Percentiles rank a stretch among this genome's conserved stretches.
Evolutionary conservation across 768 basidiomycete species (phyloP).

Genomic region (Trametes villosa): DNA sequence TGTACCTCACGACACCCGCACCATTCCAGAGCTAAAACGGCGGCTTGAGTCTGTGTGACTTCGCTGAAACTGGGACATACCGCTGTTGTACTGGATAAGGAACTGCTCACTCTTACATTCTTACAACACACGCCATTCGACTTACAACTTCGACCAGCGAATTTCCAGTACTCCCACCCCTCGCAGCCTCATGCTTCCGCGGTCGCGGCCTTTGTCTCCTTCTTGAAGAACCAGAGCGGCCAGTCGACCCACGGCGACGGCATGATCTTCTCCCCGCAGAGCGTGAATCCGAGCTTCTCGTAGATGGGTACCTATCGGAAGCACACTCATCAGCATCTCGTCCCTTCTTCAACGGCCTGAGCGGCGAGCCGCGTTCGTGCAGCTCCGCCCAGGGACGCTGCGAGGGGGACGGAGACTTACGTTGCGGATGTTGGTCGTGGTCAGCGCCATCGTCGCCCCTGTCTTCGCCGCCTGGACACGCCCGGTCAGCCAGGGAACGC

Average conservation of each 20-base stretch:
- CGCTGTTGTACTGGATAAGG: too few species aligned
- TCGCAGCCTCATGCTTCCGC: background rate
- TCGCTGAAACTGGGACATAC: too few species aligned
- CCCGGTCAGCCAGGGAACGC: background rate
- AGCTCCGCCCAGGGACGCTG: too few species aligned
- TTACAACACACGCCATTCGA: background rate
- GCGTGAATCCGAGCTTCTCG: slow-evolving; percentile 22
- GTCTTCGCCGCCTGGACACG: slow-evolving; percentile 14
- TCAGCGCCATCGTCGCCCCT: slow-evolving; percentile 8
- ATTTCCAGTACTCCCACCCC: background rate
- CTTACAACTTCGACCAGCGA: background rate
- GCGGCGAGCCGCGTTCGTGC: too few species aligned
- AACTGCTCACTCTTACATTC: too few species aligned
- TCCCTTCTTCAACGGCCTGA: too few species aligned
- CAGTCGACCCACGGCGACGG: slow-evolving; percentile 27
- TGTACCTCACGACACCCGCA: too few species aligned
- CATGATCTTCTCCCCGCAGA: slow-evolving; percentile 16
- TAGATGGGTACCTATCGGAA: slow-evolving; percentile 19
- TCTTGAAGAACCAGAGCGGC: slow-evolving; percentile 22
- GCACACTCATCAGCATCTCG: too few species aligned
- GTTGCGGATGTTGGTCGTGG: slow-evolving; percentile 18
- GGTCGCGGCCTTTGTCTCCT: background rate
- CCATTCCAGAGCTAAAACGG: too few species aligned
- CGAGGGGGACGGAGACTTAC: background rate
- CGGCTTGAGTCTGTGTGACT: too few species aligned